Base-by-base conservation (phyloP, 257 asterid genomes). In the Nyctanthes arbortristis region DNA sequence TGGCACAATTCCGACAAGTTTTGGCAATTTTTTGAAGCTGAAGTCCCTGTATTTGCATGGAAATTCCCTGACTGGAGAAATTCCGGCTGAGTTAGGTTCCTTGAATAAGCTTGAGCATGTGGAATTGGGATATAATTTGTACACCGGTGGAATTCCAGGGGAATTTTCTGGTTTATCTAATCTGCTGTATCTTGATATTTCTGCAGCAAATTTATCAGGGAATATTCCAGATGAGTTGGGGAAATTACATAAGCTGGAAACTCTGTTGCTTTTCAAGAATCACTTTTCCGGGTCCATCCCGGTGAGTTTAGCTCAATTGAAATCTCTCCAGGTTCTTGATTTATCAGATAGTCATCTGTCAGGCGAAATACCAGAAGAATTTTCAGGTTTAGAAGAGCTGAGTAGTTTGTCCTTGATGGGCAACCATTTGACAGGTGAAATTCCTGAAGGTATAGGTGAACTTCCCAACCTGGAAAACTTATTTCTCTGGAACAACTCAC, bases 1-100 rank as follows among this genome's bases (percentile, higher is more conserved):
- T 1, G 96, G 99, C 2, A 67, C 36, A 49, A 91, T 93, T 47
- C 97, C 99, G 0, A 45, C 76, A 1, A 74, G 71, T 40, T 93
- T 84, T 28, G 95, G 97, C 36, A 77, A 71, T 0, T 67, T 91
- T 16, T 10, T 73, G 5, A 77, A 29, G 36, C 79, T 93, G 39
- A 84, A 78, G 43, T 82, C 77, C 63, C 56, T 93, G 7, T 72
- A 80, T 76, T 69, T 93, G 70, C 84, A 82, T 1, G 84, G 87
- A 70, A 82, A 82, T 45, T 73, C 60, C 32, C 70, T 82, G 22
- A 75, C 78, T 0, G 80, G 87, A 8, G 25, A 4, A 9, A 47
- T 82, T n/a, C 87, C 84, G 0, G 52, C 45, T 10, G 81, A 76
- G 68, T 35, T 82, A 0, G 87, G 87, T 4, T 79, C 43, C 31